Evolutionary conservation across 371 early-diverging fungal species (phyloP).

Genomic region (Dinochytrium kinnereticum): DNA sequence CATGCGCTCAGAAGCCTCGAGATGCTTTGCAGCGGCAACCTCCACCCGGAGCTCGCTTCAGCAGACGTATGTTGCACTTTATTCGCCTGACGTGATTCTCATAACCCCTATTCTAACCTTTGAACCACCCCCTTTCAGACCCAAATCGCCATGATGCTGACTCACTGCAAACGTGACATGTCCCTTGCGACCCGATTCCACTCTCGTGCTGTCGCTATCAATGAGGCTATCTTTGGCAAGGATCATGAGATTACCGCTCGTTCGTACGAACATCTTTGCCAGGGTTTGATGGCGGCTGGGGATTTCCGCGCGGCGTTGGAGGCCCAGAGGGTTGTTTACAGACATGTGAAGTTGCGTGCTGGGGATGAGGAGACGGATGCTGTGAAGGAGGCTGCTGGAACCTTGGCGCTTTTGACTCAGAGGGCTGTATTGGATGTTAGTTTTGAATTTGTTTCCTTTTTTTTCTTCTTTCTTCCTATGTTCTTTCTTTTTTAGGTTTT

Average conservation of each 20-base stretch:
- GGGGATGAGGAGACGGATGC: conserved; percentile 75
- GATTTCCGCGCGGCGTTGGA: conserved; percentile 80
- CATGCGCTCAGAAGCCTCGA: conserved; percentile 86
- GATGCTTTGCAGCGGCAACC: conserved; percentile 69
- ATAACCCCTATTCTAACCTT: conserved; percentile 11
- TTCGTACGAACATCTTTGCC: conserved; percentile 76
- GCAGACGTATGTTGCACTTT: conserved; percentile 66
- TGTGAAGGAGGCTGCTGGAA: conserved; percentile 25
- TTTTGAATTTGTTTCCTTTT: neutral
- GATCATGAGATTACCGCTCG: conserved; percentile 75
- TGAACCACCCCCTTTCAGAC: conserved; percentile 51
- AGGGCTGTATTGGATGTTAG: conserved; percentile 34
- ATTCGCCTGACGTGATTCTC: conserved; percentile 1
- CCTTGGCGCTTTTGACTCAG: conserved; percentile 1
- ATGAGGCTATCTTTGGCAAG: conserved; percentile 72
- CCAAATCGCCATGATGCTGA: conserved; percentile 84
- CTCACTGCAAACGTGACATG: conserved; percentile 71
- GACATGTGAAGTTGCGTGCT: conserved; percentile 65
- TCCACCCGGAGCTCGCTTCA: conserved; percentile 86
- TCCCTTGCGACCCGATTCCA: conserved; percentile 73
- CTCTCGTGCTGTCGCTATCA: conserved; percentile 72
- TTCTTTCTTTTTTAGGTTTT: neutral
- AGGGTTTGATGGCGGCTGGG: conserved; percentile 73
- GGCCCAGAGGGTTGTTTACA: conserved; percentile 75
- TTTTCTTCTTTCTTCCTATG: neutral